Percentiles rank a stretch among this genome's conserved stretches.
These are phyloP conservation scores for Bombardia bombarda DNA, from an alignment of 495 filamentous ascomycete species.

Conservation along the genomic window DNA sequence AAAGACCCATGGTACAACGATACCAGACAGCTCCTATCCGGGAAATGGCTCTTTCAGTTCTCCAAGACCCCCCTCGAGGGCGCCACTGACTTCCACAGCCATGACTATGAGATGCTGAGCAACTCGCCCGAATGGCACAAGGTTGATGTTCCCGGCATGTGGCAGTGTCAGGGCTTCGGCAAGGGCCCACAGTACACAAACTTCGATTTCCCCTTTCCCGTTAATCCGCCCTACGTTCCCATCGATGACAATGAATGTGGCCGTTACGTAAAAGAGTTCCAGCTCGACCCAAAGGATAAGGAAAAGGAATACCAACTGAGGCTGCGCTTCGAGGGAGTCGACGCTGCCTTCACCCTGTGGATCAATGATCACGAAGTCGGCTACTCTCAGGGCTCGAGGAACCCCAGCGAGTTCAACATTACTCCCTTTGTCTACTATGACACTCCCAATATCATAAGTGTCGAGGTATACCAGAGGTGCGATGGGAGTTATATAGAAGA, in stretches of 20 bases:
- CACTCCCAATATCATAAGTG: slow-evolving; percentile 45
- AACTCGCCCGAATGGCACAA: slow-evolving; percentile 39
- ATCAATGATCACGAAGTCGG: slow-evolving; percentile 57
- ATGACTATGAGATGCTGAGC: slow-evolving; percentile 13
- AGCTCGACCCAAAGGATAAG: slow-evolving; percentile 26
- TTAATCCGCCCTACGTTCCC: slow-evolving; percentile 52
- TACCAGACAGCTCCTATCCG: slow-evolving; percentile 44
- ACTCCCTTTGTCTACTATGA: slow-evolving; percentile 37
- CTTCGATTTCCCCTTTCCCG: slow-evolving; percentile 54
- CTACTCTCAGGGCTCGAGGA: slow-evolving; percentile 61
- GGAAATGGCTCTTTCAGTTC: slow-evolving; percentile 50
- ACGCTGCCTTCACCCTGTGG: slow-evolving; percentile 61
- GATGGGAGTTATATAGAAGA: slow-evolving; percentile 64
- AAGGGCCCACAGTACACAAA: slow-evolving; percentile 60
- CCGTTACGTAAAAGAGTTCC: slow-evolving; percentile 49
- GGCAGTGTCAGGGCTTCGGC: slow-evolving; percentile 62
- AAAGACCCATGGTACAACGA: slow-evolving; percentile 24
- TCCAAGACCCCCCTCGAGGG: slow-evolving; percentile 42
- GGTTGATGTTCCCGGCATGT: slow-evolving; percentile 59
- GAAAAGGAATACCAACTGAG: slow-evolving; percentile 33
- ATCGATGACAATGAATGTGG: slow-evolving; percentile 59
- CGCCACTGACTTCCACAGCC: slow-evolving; percentile 31
- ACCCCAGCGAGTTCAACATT: slow-evolving; percentile 62
- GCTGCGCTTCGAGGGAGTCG: slow-evolving; percentile 63
- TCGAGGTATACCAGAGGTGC: slow-evolving; percentile 61